Evolutionary conservation across 768 basidiomycete species (phyloP), one percentile per base, ranked within the genome.

Genomic region (Hygrophorus russula): DNA sequence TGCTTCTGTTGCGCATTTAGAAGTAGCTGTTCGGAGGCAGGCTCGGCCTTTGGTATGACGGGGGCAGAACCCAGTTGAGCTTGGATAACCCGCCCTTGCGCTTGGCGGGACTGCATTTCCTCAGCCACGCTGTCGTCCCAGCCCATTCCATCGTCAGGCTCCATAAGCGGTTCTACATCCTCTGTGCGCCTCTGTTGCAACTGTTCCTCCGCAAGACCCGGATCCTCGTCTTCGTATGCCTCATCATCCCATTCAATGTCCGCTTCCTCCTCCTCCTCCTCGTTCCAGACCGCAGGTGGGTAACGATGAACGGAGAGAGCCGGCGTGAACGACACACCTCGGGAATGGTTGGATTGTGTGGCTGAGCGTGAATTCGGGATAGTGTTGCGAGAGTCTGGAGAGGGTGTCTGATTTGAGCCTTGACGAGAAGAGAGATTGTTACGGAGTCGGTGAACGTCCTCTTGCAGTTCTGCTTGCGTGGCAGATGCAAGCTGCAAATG

Each of bases 131-230:
- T 61, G 42, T 89, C 85, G 38, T 91, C 89, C 91, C 92, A 93
- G 47, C 74, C 73, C 76, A 93, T 86, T 2, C 80, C 83, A 53
- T 92, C 90, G 47, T 90, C 88, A 0, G 73, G 75, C 41, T 84
- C 82, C 69, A 81, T 75, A 42, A 59, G 55, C 12, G 44, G 36
- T 42, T 41, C 39, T n/a, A 53, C 53, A 49, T 53, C 44, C 46
- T 57, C 58, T 41, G 45, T 43, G 1, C 50, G 41, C 19, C 51
- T 56, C 43, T 65, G 57, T 45, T 60, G 60, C 54, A 50, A 57
- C 46, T 69, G 74, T 52, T 78, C 71, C 14, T 77, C 75, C 29
- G 65, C 70, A n/a, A 84, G 63, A 13, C 74, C 77, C 1, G 67
- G 58, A 44, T 87, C 84, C 56, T 82, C 79, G 35, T 78, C 80